phyloP scores from a whole-genome alignment of 2,329 filamentous ascomycete species.

The Cephalotrichum gorgonifer region DNA sequence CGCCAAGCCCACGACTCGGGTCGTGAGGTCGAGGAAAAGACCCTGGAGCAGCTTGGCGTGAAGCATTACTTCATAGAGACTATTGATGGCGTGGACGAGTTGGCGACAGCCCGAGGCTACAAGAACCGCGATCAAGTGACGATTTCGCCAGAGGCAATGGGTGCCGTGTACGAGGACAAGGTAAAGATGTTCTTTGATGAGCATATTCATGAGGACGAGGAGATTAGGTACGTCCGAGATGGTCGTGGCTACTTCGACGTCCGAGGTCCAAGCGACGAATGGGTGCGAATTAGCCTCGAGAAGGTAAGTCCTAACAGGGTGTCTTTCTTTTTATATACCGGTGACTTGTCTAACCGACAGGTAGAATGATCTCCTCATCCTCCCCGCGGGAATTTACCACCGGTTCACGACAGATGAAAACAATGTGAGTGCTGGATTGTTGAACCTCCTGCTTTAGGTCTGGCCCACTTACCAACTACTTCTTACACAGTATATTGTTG shows the following conservation, averaged over 20 bases:
- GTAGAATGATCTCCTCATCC: slow-evolving; percentile 72
- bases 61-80: slow-evolving; percentile 61
- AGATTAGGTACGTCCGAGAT: slow-evolving; percentile 88
- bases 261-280: slow-evolving; percentile 68
- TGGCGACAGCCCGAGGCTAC: slow-evolving; percentile 71
- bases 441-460: background rate
- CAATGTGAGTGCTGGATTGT: slow-evolving; percentile 54
- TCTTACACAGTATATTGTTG: slow-evolving; percentile 68
- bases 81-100: slow-evolving; percentile 56
- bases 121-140: slow-evolving; percentile 91
- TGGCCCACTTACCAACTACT: slow-evolving; percentile 5
- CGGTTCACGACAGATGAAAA: slow-evolving; percentile 88
- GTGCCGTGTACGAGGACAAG: slow-evolving; percentile 81
- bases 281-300: slow-evolving; percentile 77
- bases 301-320: slow-evolving; percentile 43
- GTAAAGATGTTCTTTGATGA: slow-evolving; percentile 91
- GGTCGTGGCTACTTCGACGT: slow-evolving; percentile 93
- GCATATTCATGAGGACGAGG: slow-evolving; percentile 96
- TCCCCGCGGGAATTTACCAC: slow-evolving; percentile 94
- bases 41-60: slow-evolving; percentile 68
- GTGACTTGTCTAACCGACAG: background rate
- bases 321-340: background rate
- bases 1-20: slow-evolving; percentile 83
- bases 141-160: slow-evolving; percentile 79
- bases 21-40: slow-evolving; percentile 49